Conservation (phyloP, 139 green algal genomes). For the Tetratostichococcus sp. region DNA sequence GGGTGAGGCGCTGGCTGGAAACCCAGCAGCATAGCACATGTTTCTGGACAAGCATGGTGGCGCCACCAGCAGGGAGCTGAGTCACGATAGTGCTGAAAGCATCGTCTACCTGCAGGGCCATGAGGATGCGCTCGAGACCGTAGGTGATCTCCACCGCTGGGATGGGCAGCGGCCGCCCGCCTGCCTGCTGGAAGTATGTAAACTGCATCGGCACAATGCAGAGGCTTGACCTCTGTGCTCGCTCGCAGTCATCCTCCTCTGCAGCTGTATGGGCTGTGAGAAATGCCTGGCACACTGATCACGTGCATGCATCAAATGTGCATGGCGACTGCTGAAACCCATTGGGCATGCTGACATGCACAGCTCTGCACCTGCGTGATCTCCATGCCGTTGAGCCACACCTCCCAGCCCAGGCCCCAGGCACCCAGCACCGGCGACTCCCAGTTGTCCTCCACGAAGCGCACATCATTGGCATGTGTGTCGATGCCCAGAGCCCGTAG, state of each 20-base stretch:
- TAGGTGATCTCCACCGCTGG: constrained; percentile 98
- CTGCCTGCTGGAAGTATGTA: constrained; percentile 95
- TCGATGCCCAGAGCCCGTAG: constrained; percentile 90
- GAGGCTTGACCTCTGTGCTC: no score
- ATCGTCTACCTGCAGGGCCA: constrained; percentile 80
- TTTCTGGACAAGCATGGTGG: no score
- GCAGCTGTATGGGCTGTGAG: no score
- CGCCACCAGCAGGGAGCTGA: no score
- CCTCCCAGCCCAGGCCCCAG: constrained; percentile 97
- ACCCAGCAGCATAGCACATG: no score
- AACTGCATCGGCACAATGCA: constrained; percentile 61
- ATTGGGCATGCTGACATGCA: no score
- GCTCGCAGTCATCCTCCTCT: no score
- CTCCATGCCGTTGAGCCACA: constrained; percentile 74
- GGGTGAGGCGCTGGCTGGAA: no score
- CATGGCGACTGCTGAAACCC: no score
- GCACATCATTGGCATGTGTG: constrained; percentile 74
- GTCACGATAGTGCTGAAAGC: no score
- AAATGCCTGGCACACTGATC: no score
- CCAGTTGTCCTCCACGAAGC: constrained; percentile 99
- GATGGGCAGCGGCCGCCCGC: constrained; percentile 64
- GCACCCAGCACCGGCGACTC: constrained; percentile 93
- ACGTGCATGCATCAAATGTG: no score
- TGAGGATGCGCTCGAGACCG: constrained; percentile 96
- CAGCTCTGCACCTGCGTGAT: constrained; percentile 91